Conservation (phyloP, 192 early-diverging fungal species). For the Phycomyces blakesleeanus region DNA sequence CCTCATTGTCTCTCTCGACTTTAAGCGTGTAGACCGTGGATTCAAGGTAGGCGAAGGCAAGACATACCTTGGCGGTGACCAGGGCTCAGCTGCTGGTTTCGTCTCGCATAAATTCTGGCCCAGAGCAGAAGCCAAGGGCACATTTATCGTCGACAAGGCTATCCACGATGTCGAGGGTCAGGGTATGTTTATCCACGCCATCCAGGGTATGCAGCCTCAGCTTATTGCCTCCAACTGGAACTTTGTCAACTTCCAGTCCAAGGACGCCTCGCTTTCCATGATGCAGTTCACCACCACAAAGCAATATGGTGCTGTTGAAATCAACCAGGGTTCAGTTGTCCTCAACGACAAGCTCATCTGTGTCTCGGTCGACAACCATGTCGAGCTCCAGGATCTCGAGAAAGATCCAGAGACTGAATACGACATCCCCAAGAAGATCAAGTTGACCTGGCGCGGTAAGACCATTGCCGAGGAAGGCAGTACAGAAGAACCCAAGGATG, state of each 20-base stretch:
- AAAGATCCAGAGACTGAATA: slow-evolving; percentile 83
- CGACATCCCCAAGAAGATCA: slow-evolving; percentile 66
- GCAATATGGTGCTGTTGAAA: slow-evolving; percentile 60
- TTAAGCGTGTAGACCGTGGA: slow-evolving; percentile 61
- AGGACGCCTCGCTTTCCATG: slow-evolving; percentile 58
- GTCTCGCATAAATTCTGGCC: slow-evolving; percentile 86
- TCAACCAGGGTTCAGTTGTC: slow-evolving; percentile 73
- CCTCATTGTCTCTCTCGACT: slow-evolving; percentile 62
- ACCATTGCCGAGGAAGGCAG: slow-evolving; percentile 61
- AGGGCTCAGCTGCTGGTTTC: slow-evolving; percentile 47
- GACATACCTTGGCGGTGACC: slow-evolving; percentile 63
- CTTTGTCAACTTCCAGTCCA: slow-evolving; percentile 73
- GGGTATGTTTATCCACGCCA: slow-evolving; percentile 79
- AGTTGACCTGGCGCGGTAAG: slow-evolving; percentile 78
- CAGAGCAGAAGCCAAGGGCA: slow-evolving; percentile 63
- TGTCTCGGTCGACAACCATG: slow-evolving; percentile 72
- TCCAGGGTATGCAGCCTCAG: slow-evolving; percentile 85
- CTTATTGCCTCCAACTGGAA: slow-evolving; percentile 82
- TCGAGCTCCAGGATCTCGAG: slow-evolving; percentile 58
- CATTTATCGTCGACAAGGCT: slow-evolving; percentile 67
- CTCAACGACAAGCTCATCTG: slow-evolving; percentile 62
- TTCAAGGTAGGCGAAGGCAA: slow-evolving; percentile 86
- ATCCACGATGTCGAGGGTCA: slow-evolving; percentile 64
- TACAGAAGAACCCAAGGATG: slow-evolving; percentile 53
- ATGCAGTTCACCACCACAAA: slow-evolving; percentile 79